phyloP scores from a whole-genome alignment of 192 early-diverging fungal genomes.

The Anaeromyces robustus region DNA sequence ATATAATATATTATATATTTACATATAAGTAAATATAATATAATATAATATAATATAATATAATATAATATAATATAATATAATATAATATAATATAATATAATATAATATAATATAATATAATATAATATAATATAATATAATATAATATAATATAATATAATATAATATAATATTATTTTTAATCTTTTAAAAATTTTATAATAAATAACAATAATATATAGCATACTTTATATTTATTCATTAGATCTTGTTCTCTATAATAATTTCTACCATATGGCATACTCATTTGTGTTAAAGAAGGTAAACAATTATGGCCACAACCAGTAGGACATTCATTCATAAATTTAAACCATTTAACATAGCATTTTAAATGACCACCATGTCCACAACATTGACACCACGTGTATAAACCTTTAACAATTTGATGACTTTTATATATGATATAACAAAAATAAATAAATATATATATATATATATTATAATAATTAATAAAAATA shows the following conservation, averaged over 20 bases:
- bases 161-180: too few relatives aligned
- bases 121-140: too few relatives aligned
- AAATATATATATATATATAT: too few relatives aligned
- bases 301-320: slow-evolving; percentile 43
- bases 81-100: too few relatives aligned
- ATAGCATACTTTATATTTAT: not conserved
- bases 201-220: not conserved
- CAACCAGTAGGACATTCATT: slow-evolving; percentile 60
- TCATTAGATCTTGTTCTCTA: not conserved
- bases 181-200: too few relatives aligned
- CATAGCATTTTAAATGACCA: slow-evolving; percentile 54
- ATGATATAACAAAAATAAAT: not conserved
- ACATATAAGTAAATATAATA: too few relatives aligned
- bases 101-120: too few relatives aligned
- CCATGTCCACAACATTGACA: slow-evolving; percentile 70
- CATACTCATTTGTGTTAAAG: not conserved
- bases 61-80: too few relatives aligned
- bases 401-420: slow-evolving; percentile 58
- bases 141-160: too few relatives aligned
- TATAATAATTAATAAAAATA: too few relatives aligned
- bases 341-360: slow-evolving; percentile 47
- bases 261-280: not conserved
- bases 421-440: slow-evolving; percentile 49
- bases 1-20: too few relatives aligned
- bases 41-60: too few relatives aligned